phyloP scores from a whole-genome alignment of 176 grass and related monocot genomes.

The Cenchrus purpureus region DNA sequence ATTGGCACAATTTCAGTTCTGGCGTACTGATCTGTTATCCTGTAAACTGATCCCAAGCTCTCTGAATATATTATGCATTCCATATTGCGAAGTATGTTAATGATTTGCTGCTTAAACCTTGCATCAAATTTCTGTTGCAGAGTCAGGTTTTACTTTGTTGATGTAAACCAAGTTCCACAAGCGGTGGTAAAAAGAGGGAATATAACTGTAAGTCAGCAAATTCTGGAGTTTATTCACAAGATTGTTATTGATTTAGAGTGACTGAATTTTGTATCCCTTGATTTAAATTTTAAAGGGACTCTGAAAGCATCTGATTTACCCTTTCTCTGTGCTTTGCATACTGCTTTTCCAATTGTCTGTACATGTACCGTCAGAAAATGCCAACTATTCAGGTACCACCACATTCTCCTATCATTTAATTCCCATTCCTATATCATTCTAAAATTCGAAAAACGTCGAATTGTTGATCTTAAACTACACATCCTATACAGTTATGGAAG shows the following conservation, averaged over 20 bases:
- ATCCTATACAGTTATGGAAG: slow-evolving; percentile 80
- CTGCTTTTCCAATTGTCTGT: background rate
- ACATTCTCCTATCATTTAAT: background rate
- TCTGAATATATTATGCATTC: background rate
- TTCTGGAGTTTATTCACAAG: background rate
- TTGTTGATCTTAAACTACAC: background rate
- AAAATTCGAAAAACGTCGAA: background rate
- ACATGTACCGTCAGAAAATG: slow-evolving; percentile 80
- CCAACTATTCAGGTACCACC: slow-evolving; percentile 89
- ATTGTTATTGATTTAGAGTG: background rate
- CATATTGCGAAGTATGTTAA: background rate
- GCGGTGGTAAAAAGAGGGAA: slow-evolving; percentile 85
- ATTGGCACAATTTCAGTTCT: background rate
- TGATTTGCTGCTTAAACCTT: slow-evolving; percentile 10
- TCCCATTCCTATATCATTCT: background rate
- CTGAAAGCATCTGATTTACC: slow-evolving; percentile 16
- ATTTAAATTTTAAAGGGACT: too few species aligned
- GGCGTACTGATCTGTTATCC: background rate
- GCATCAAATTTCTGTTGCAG: slow-evolving; percentile 31
- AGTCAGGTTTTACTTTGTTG: slow-evolving; percentile 79
- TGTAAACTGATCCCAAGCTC: background rate
- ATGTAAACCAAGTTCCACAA: slow-evolving; percentile 95
- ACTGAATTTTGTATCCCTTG: background rate
- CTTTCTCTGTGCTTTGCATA: background rate
- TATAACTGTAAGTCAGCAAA: slow-evolving; percentile 66